Evolutionary conservation across 352 stramenopile species (phyloP), one percentile per base, ranked within the genome.

Genomic region (Aphanomyces invadans): DNA sequence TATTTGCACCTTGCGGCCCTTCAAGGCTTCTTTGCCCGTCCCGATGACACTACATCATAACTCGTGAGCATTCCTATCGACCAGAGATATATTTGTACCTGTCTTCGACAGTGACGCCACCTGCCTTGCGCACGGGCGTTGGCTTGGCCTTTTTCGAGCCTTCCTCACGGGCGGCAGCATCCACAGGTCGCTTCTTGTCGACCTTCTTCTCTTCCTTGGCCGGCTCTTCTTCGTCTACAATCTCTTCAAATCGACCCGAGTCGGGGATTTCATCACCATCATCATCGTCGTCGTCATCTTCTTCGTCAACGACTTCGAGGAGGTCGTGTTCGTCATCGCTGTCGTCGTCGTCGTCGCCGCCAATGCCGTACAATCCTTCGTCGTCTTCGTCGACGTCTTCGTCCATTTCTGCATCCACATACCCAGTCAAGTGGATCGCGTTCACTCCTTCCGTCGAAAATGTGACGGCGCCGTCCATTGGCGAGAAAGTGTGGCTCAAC

Each of bases 51-150:
- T 89, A 54, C 63, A 19, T 45, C 15, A 56, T 4, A 26, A 65
- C 26, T 23, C 36, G n/a, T 21, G 15, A 15, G 54, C 32, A 62
- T 26, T 21, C 10, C 12, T 19, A 71, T 19, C 10, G 46, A 53
- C n/a, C 4, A 70, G 28, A 19, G 2, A 62, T 4, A 42, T 21
- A 54, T 5, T n/a, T 31, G 72, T 77, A 89, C 81, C 76, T 36
- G 32, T 93, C 85, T 54, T 90, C 83, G 68, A 93, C 89, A 32
- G 73, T 88, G 56, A 93, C 79, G 44, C 85, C 85, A 76, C 90
- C 90, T 15, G 36, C 36, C 75, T 90, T 71, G 69, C 79, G 62
- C 69, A 81, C 78, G 26, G 73, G 76, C 36, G 70, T 29, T 3
- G 59, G 74, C 74, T 91, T 90, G 52, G 77, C 72, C 72, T 93